phyloP scores from a whole-genome alignment of 768 basidiomycete species.

The Russula earlei region DNA sequence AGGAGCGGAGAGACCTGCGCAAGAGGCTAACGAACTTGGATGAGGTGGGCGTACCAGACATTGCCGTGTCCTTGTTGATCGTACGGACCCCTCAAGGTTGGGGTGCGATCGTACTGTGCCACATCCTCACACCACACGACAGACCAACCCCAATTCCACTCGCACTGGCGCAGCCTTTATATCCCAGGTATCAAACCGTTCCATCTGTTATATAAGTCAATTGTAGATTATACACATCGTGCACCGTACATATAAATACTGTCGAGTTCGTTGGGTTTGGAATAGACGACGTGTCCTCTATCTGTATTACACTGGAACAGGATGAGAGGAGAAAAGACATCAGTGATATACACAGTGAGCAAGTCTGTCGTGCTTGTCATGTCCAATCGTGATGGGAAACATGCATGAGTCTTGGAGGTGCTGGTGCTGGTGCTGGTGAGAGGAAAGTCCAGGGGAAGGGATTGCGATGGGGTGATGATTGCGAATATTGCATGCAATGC shows the following conservation, averaged over 20 bases:
- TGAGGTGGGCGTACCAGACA: background rate
- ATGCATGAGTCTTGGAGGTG: conserved; percentile 2
- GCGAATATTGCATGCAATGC: background rate
- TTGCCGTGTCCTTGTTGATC: background rate
- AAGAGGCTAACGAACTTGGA: background rate
- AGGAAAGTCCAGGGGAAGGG: background rate
- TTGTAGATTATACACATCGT: conserved; percentile 18
- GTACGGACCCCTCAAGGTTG: no score
- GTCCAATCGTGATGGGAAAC: conserved; percentile 2
- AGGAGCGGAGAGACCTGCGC: background rate
- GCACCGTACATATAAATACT: conserved; percentile 18
- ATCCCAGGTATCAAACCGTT: background rate
- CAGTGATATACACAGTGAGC: conserved; percentile 12
- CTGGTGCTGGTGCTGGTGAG: background rate
- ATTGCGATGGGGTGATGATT: conserved; percentile 1
- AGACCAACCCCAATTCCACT: no score
- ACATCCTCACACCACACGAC: background rate
- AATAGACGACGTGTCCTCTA: conserved; percentile 5
- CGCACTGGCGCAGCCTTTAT: background rate
- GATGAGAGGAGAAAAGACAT: conserved; percentile 3
- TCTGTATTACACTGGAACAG: conserved; percentile 9
- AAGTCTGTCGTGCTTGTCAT: conserved; percentile 8
- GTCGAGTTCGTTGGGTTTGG: conserved; percentile 6
- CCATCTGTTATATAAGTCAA: conserved; percentile 12
- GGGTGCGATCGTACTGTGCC: no score